phyloP scores from a whole-genome alignment of 2,329 filamentous ascomycete species.

The Fusarium sp. region DNA sequence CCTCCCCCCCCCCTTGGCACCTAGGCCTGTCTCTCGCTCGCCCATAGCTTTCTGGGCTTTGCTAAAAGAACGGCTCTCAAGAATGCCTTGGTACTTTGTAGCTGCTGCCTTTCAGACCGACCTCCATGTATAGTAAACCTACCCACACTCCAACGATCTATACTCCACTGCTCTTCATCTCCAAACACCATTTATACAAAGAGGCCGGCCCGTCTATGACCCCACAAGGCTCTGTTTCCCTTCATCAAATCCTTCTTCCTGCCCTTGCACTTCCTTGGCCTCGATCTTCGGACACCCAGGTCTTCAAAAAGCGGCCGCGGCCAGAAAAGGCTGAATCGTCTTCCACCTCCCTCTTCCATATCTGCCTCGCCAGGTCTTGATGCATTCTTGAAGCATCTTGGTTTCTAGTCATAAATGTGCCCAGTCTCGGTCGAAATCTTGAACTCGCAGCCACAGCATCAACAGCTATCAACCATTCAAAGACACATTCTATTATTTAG shows the following conservation, averaged over 20 bases:
- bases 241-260: constrained; percentile 32
- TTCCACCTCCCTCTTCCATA: constrained; percentile 25
- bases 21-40: constrained; percentile 28
- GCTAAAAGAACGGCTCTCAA: constrained; percentile 37
- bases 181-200: constrained; percentile 46
- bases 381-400: constrained; percentile 25
- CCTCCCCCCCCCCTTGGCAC: constrained; percentile 28
- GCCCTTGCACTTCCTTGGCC: constrained; percentile 29
- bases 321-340: constrained; percentile 47
- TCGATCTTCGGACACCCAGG: constrained; percentile 32
- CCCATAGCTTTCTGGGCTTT: constrained; percentile 35
- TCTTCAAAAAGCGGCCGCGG: constrained; percentile 44
- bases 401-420: constrained; percentile 44
- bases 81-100: constrained; percentile 35
- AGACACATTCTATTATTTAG: constrained; percentile 22
- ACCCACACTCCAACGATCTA: constrained; percentile 39
- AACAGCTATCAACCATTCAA: constrained; percentile 25
- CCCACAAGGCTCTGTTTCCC: constrained; percentile 44
- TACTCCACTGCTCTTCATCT: constrained; percentile 44
- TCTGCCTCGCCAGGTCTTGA: constrained; percentile 41
- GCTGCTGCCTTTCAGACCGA: constrained; percentile 20
- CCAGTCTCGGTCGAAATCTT: constrained; percentile 35
- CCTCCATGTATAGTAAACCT: constrained; percentile 25
- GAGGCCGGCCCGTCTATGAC: constrained; percentile 38
- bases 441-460: constrained; percentile 31